Percentiles rank a stretch among this genome's conserved stretches.
Conservation (phyloP, 257 asterid genomes). For the Apocynum venetum region DNA sequence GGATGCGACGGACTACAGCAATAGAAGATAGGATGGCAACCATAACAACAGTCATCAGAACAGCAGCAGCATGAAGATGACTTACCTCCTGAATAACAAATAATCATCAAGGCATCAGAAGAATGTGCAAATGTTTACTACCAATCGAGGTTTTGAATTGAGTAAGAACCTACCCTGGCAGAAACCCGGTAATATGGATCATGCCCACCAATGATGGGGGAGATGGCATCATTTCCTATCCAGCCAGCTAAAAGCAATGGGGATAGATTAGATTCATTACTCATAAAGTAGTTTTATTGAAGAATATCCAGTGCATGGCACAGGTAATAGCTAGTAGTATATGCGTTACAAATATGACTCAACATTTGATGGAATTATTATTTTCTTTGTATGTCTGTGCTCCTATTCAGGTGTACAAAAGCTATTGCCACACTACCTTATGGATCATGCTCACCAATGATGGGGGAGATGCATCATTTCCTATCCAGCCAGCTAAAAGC, state of each 20-base stretch:
- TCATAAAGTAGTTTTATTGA: not conserved
- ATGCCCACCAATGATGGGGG: constrained; percentile 92
- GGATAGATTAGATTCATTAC: not conserved
- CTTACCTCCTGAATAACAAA: constrained; percentile 62
- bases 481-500: constrained; percentile 96
- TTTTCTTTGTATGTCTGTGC: not conserved
- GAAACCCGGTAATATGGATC: constrained; percentile 87
- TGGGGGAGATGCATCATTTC: constrained; percentile 90
- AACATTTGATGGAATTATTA: not conserved
- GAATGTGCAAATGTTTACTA: constrained; percentile 4
- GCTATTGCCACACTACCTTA: constrained; percentile 17
- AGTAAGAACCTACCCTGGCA: constrained; percentile 65
- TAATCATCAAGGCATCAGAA: constrained; percentile 12
- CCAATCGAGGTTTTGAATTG: constrained; percentile 10
- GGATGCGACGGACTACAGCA: constrained; percentile 90
- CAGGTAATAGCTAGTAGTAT: not conserved
- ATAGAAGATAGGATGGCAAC: constrained; percentile 78
- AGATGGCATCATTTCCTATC: constrained; percentile 89
- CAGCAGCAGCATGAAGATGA: constrained; percentile 89
- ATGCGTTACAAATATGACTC: not conserved
- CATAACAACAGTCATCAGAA: constrained; percentile 80
- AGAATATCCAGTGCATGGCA: not conserved
- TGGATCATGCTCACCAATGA: constrained; percentile 91
- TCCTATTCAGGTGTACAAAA: not conserved
- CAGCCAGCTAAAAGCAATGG: constrained; percentile 77